Percentiles rank a stretch among this genome's conserved stretches.
Evolutionary conservation across 2,329 filamentous ascomycete genomes (phyloP).

Genomic region (Penicillium occitanis): DNA sequence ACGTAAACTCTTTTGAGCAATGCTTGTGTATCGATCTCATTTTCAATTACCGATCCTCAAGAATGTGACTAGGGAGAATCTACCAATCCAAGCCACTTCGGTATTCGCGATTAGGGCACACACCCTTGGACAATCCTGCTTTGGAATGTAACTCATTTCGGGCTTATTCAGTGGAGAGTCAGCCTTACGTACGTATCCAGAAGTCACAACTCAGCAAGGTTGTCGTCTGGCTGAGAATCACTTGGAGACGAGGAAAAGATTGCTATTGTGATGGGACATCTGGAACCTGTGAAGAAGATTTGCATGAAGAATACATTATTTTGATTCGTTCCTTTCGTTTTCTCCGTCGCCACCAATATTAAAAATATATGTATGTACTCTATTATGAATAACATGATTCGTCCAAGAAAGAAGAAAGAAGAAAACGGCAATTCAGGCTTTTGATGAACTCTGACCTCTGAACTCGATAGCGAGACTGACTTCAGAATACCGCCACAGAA

Average conservation of each 20-base stretch:
- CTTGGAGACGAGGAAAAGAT: neutral
- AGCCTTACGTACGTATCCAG: neutral
- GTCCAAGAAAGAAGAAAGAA: neutral
- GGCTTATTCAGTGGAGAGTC: neutral
- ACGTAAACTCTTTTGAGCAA: neutral
- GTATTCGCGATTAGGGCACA: neutral
- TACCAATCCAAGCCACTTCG: neutral
- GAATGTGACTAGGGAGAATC: constrained; percentile 9
- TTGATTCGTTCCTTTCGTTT: neutral
- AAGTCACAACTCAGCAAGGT: too few species aligned
- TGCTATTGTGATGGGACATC: neutral
- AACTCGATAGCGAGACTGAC: neutral
- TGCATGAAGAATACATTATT: neutral
- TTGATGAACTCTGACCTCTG: neutral
- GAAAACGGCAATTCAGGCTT: neutral
- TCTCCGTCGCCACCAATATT: constrained; percentile 10
- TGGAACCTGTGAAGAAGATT: too few species aligned
- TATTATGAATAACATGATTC: constrained; percentile 13
- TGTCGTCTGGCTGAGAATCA: too few species aligned
- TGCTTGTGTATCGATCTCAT: neutral
- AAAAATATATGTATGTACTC: constrained; percentile 18
- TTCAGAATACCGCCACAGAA: neutral
- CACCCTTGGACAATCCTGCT: neutral
- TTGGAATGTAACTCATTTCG: constrained; percentile 1
- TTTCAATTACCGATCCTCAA: neutral